Evolutionary conservation across 441 rosid species (phyloP), one percentile per base, ranked within the genome.

Genomic region (Dalechampia spathulata): DNA sequence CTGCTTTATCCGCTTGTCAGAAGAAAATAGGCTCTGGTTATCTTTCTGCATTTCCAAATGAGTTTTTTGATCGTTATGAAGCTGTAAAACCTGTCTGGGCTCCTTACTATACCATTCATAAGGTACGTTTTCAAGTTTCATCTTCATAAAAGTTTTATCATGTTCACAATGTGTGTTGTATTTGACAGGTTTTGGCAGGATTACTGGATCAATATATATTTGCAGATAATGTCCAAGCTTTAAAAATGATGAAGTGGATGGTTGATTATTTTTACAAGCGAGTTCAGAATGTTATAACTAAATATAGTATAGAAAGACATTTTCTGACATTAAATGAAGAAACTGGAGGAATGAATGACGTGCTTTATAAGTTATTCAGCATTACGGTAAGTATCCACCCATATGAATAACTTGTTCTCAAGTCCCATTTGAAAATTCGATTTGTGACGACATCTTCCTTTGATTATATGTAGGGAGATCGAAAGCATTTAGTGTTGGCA

Each of bases 71-170:
- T 56, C 86, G 95, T 14, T 80, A 85, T 39, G 95, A 93, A 68
- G 93, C 86, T 60, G 37, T 93, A 62, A 67, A 66, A 40, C 87
- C 90, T 43, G 96, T 93, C 3, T 93, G 97, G 97, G 99, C 99
- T 72, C 97, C 99, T 15, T 93, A 89, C 68, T 89, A 93, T 64
- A 93, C 99, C 45, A 85, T 93, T 61, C 97, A 93, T 79, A 93
- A 93, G 93, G 97, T 87, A 52, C 9, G 60, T 25, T 14, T 44
- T 36, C 50, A 27, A 32, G 37, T 45, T 47, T 7, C 30, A 22
- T 12, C 49, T 19, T 30, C 34, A 3, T 30, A n/a, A n/a, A n/a
- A n/a, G n/a, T 30, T 30, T 3, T 4, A 30, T 30, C 5, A 30
- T 30, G 34, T 3, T 4, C 34, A 30, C 34, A 30, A 30, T 30